Percentiles rank a stretch among this genome's conserved stretches.
phyloP scores from a whole-genome alignment of 495 filamentous ascomycete species.

The Trichoderma asperelloides region DNA sequence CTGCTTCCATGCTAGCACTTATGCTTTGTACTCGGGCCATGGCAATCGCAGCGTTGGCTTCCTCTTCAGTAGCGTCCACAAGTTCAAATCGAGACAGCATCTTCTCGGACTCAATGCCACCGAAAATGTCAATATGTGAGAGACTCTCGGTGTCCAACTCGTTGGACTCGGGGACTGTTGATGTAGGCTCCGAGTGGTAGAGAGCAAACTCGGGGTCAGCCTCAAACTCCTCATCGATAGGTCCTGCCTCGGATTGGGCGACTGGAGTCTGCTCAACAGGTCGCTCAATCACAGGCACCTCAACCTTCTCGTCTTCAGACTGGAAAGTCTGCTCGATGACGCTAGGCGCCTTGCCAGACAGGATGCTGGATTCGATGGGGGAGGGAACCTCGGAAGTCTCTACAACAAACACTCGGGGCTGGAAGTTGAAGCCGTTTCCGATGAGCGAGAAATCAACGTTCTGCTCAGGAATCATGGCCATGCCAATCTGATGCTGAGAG shows the following conservation, averaged over 20 bases:
- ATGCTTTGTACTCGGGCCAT: conserved; percentile 34
- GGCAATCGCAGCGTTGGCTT: conserved; percentile 25
- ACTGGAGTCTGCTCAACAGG: conserved; percentile 26
- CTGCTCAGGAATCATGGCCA: conserved; percentile 69
- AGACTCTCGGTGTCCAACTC: conserved; percentile 25
- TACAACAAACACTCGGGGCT: conserved; percentile 71
- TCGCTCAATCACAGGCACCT: conserved; percentile 35
- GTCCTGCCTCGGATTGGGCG: conserved; percentile 21
- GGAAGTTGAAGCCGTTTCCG: conserved; percentile 48
- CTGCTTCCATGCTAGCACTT: conserved; percentile 28
- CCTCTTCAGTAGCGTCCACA: conserved; percentile 42
- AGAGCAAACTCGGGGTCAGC: conserved; percentile 48
- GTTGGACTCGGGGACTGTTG: conserved; percentile 10
- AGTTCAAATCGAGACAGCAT: conserved; percentile 47
- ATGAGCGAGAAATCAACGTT: conserved; percentile 58
- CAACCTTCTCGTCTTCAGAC: conserved; percentile 42
- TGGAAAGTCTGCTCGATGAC: conserved; percentile 31
- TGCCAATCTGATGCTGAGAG: conserved; percentile 50
- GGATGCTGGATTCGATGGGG: conserved; percentile 49
- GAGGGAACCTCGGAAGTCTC: conserved; percentile 62
- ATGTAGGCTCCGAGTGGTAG: conserved; percentile 39
- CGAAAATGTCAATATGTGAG: conserved; percentile 38
- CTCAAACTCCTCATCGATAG: conserved; percentile 26
- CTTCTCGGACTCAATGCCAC: conserved; percentile 50
- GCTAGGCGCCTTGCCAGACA: conserved; percentile 58